Base-by-base conservation (phyloP, 2,329 filamentous ascomycete genomes). In the Neofusicoccum parvum region DNA sequence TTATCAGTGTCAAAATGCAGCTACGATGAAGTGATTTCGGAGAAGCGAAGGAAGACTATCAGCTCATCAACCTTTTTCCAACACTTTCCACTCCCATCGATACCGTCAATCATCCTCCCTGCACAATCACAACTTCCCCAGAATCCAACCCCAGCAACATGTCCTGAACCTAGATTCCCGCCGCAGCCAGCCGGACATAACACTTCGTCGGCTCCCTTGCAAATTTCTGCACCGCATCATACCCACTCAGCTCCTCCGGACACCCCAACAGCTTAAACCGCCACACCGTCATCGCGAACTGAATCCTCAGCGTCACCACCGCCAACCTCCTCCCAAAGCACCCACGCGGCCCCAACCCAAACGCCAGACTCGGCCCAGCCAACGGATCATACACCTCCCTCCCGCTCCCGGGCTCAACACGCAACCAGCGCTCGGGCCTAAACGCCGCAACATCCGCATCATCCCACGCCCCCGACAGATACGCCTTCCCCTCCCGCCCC, bases 321-420 rank as follows among this genome's bases (percentile, higher is more conserved):
- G 70, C 74, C 20, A 76, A 37, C 51, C 68, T 69, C 48, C 66
- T 69, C 6, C 74, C 74, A 51, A 68, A 76, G 39, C 74, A 76
- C 0, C 58, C 65, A 6, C 74, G 64, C 1, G 67, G 67, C 1
- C 74, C 74, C 2, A 68, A 62, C 2, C 73, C 73, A 66, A 76
- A 76, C 1, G 48, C 20, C 0, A 53, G 10, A 15, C 32, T 37
- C 32, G 49, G 49, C 15, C 49, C 49, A 2, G 49, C 49, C 27
- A 53, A 15, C 1, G 32, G 32, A 7, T 53, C 32, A 20, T 11
- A 53, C 15, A 11, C 6, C 3, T 53, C 49, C 32, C 20, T 37
- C 14, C 49, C 49, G 1, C 32, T 37, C 6, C 37, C 32, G 7
- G 49, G 49, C 4, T 53, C 32, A 5, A 23, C 15, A 11, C 32